Evolutionary conservation across 208 protist genomes (phyloP).

Genomic region (Wallacemonas rigidus): DNA sequence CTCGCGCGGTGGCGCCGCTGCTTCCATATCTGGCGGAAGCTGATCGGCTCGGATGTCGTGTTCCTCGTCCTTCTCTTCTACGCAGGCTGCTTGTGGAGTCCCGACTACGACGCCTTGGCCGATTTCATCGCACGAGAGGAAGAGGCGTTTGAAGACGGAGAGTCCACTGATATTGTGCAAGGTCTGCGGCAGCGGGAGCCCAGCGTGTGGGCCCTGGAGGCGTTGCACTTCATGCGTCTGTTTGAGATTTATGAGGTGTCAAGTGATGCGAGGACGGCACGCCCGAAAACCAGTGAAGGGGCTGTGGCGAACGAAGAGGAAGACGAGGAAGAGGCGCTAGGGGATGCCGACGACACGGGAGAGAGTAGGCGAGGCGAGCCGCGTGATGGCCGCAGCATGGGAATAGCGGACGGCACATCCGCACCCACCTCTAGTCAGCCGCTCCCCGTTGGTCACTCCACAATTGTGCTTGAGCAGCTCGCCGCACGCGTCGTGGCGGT

Average conservation of each 20-base stretch:
- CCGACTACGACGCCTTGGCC: constrained; percentile 46
- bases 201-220: constrained; percentile 43
- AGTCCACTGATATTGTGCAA: constrained; percentile 2
- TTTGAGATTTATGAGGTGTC: constrained; percentile 39
- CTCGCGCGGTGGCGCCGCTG: constrained; percentile 56
- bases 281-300: not conserved
- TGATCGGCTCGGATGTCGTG: constrained; percentile 65
- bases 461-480: not conserved
- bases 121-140: constrained; percentile 1
- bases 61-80: constrained; percentile 73
- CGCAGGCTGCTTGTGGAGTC: constrained; percentile 60
- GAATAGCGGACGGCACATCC: too few species aligned
- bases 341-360: not conserved
- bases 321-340: not conserved
- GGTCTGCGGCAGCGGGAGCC: constrained; percentile 10
- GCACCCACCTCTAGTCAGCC: not conserved
- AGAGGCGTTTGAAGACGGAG: not conserved
- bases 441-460: constrained; percentile 4
- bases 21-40: constrained; percentile 56
- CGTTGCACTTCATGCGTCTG: constrained; percentile 50
- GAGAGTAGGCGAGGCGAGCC: not conserved
- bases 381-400: not conserved
- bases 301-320: not conserved
- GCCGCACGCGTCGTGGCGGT: constrained; percentile 2
- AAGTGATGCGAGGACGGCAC: too few species aligned